Base-by-base conservation (phyloP, 352 stramenopile genomes). In the Globisporangium camurandrum region DNA sequence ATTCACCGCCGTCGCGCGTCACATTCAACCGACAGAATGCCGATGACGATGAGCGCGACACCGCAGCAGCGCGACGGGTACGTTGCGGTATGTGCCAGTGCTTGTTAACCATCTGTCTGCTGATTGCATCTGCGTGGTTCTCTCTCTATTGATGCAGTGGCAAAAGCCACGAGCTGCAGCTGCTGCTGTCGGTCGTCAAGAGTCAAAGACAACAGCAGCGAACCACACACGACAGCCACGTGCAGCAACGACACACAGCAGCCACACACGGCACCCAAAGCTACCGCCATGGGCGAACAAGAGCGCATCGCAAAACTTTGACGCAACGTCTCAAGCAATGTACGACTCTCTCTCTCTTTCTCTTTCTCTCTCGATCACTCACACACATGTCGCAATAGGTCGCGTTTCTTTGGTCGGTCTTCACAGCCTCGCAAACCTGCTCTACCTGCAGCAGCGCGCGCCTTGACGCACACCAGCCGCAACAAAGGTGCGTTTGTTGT, bases 201-300 rank as follows among this genome's bases (percentile, higher is more conserved):
- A 19, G 23, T 17, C 41, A 33, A 22, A 28, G 33, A 12, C 37
- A 37, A 40, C 33, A 12, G 22, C 34, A 26, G 20, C 57, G 6
- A 56, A 27, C 37, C 47, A 53, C 20, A 45, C 39, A 20, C 42
- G 49, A 20, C 24, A 49, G n/a, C 10, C 30, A 20, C 43, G 16
- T 17, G 24, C n/a, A 39, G n/a, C 40, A 2, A 49, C 36, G 5
- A 37, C 46, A 16, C 53, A 49, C 19, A 39, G 33, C 12, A 39
- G 33, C 33, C 33, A 20, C 33, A n/a, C 33, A 20, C 40, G 45
- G 12, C 43, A 61, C n/a, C 44, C 36, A 49, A 50, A 61, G 47
- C 17, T 47, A 9, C 54, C 54, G 23, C 43, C 54, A 4, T 61
- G 54, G 54, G 54, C 48, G 27, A 57, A 46, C 27, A 53, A 61